Evolutionary conservation across 371 early-diverging fungal genomes (phyloP), one percentile per base, ranked within the genome.

Genomic region (Apophysomyces elegans): DNA sequence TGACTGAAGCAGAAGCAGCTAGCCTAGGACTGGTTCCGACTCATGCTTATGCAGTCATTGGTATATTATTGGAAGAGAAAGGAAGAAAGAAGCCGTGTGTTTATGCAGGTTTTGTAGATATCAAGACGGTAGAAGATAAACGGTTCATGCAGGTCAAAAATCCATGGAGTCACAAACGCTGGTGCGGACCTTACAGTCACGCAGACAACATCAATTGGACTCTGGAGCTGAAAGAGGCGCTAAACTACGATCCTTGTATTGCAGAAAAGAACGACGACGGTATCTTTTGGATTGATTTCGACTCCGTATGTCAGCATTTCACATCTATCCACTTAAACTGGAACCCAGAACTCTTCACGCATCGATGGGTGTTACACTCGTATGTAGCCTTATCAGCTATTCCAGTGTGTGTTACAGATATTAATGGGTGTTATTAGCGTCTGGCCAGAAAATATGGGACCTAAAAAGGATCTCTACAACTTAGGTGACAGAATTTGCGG

Each of bases 21-120:
- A 72, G 74, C 9, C 70, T 91, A 7, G 95, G 96, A 7, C 79
- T 96, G 37, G 93, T 95, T 5, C 89, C 94, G 0, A 90, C 91
- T 5, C 96, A 96, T 65, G 93, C 95, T 0, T 96, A 96, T 72
- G 95, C 96, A 2, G 93, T 96, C 9, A 81, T 96, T 47, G 88
- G 80, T 66, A 68, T 44, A 50, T 21, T 14, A 32, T 11, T 47
- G 58, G 3, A 5, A 62, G 37, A 57, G 9, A 21, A 44, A 26
- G 7, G 32, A 36, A 4, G 11, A 13, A 8, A 11, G 13, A 41
- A 13, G 13, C 41, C 41, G 1, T 16, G 26, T 18, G 16, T 58
- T 45, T 37, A 50, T 58, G 32, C 5, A 46, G 11, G 7, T 7
- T 9, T n/a, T 16, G 6, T 61, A 71, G 77, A 80, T 56, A 76